Conservation (phyloP, 2,329 filamentous ascomycete species). For the Fusarium austroafricanum region DNA sequence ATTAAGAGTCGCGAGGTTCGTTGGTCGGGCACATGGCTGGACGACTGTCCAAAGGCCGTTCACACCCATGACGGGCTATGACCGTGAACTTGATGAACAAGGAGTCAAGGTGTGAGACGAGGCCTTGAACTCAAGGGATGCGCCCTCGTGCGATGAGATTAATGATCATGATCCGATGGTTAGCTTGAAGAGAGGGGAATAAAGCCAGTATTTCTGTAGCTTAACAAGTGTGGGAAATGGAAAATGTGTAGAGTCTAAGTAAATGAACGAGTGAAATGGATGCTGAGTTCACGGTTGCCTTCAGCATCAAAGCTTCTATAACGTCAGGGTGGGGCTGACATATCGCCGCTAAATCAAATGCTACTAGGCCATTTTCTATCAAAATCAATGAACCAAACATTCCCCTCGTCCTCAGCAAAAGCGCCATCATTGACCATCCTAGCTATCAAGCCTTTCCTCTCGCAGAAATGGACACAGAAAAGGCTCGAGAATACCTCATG, state of each 20-base stretch:
- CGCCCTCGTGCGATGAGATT: conserved; percentile 30
- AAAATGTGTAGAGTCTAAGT: neutral
- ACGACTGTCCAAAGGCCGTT: conserved; percentile 97
- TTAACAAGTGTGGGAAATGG: neutral
- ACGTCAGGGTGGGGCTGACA: conserved; percentile 42
- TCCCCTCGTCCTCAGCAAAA: conserved; percentile 8
- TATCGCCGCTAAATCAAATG: conserved; percentile 22
- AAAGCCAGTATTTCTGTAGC: neutral
- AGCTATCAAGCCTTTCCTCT: conserved; percentile 1
- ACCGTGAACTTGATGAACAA: conserved; percentile 17
- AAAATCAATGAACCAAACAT: conserved; percentile 20
- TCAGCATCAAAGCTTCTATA: conserved; percentile 17
- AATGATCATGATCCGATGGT: conserved; percentile 25
- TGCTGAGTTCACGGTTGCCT: conserved; percentile 14
- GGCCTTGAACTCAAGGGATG: conserved; percentile 31
- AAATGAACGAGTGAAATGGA: no score
- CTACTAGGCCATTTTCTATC: conserved; percentile 3
- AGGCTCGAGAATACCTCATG: conserved; percentile 67
- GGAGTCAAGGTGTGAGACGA: conserved; percentile 11
- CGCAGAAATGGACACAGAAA: conserved; percentile 59
- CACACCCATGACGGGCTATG: conserved; percentile 80
- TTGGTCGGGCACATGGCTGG: conserved; percentile 93
- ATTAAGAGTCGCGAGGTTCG: conserved; percentile 95
- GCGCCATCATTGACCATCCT: neutral
- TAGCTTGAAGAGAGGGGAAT: neutral